These are phyloP conservation scores for Thalassiosira hispida DNA, from an alignment of 352 stramenopile species.

Conservation along the genomic window DNA sequence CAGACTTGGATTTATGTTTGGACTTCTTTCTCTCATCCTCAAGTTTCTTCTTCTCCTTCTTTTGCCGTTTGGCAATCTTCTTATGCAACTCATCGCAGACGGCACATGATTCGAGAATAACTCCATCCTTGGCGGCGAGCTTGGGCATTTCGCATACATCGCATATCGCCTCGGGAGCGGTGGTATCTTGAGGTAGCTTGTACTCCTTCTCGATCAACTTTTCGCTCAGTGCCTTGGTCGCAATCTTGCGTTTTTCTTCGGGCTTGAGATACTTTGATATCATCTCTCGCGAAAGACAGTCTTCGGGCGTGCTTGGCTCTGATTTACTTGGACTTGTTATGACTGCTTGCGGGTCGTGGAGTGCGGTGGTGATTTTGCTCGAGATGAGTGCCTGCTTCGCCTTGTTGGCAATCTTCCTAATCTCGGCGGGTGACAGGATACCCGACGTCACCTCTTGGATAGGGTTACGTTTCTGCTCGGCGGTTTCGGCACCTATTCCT, in stretches of 20 bases:
- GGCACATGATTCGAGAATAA: background rate
- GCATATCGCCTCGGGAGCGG: constrained; percentile 4
- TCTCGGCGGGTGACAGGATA: no score
- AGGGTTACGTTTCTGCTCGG: no score
- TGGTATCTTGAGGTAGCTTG: background rate
- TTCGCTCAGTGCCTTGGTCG: constrained; percentile 2
- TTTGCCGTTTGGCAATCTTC: constrained; percentile 2
- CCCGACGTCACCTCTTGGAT: no score
- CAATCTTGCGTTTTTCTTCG: constrained; percentile 11
- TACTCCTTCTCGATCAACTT: constrained; percentile 1
- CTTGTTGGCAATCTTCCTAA: no score
- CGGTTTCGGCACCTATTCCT: no score
- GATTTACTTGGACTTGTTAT: no score
- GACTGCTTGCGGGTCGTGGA: no score
- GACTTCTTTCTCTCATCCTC: constrained; percentile 9
- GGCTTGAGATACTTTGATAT: constrained; percentile 11
- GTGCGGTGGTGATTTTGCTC: no score
- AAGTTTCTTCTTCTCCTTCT: constrained; percentile 17
- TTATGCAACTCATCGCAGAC: constrained; percentile 5
- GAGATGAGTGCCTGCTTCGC: no score
- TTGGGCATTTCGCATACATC: constrained; percentile 19
- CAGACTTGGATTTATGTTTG: no score
- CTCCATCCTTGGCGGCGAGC: constrained; percentile 1
- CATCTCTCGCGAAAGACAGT: constrained; percentile 2
- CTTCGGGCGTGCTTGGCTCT: no score